phyloP scores from a whole-genome alignment of 371 early-diverging fungal species.

The Choanephora cucurbitarum region DNA sequence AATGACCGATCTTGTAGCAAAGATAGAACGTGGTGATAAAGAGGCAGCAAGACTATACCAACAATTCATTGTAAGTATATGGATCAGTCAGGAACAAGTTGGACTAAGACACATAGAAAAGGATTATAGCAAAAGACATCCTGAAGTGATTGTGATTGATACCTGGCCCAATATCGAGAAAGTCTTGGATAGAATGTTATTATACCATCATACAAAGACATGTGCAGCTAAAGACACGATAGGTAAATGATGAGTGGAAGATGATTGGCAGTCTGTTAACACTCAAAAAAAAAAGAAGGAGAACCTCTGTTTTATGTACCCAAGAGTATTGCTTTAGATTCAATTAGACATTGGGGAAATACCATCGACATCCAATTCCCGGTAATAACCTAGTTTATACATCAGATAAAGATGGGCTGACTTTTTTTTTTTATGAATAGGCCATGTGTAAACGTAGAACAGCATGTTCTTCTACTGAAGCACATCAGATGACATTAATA shows the following conservation, averaged over 20 bases:
- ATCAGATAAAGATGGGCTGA: too few relatives aligned
- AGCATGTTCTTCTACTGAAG: conserved; percentile 46
- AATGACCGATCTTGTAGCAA: conserved; percentile 46
- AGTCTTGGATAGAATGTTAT: conserved; percentile 35
- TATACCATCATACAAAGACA: conserved; percentile 25
- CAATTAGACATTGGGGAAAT: conserved; percentile 17
- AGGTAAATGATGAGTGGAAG: conserved; percentile 11
- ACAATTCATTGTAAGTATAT: conserved; percentile 32
- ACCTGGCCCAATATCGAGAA: conserved; percentile 40
- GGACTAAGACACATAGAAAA: not conserved
- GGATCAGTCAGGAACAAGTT: too few relatives aligned
- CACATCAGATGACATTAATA: conserved; percentile 51
- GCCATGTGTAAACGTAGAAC: conserved; percentile 47
- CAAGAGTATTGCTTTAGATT: conserved; percentile 20
- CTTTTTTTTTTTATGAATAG: too few relatives aligned
- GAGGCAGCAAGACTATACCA: conserved; percentile 30
- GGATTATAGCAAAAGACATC: conserved; percentile 34
- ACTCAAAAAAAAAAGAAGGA: conserved; percentile 2
- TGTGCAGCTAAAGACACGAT: conserved; percentile 10
- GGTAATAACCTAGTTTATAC: conserved; percentile 20
- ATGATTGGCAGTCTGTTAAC: too few relatives aligned
- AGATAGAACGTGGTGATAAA: conserved; percentile 34
- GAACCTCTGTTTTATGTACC: conserved; percentile 35
- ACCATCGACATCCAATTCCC: conserved; percentile 31
- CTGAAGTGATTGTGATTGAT: conserved; percentile 38